Evolutionary conservation across 2,329 filamentous ascomycete species (phyloP).

Genomic region (Pyrenochaeta sp.): DNA sequence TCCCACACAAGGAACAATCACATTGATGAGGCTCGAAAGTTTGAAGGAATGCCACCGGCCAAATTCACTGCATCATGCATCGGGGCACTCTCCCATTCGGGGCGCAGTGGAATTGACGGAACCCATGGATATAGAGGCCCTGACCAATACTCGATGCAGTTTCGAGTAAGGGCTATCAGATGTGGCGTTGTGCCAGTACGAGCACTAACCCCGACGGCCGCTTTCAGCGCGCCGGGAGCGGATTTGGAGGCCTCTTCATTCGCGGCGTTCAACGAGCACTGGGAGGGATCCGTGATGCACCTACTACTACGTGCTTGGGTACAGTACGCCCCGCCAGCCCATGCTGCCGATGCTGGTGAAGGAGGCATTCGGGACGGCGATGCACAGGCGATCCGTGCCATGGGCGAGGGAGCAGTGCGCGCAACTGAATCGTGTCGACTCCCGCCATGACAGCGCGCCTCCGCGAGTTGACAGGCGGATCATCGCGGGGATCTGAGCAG

Average conservation of each 20-base stretch:
- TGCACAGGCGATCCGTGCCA: slow-evolving; percentile 43
- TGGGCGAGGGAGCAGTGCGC: neutral
- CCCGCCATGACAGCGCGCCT: slow-evolving; percentile 21
- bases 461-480: slow-evolving; percentile 38
- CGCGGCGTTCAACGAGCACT: too few relatives aligned
- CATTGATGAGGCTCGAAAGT: slow-evolving; percentile 42
- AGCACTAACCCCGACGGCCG: slow-evolving; percentile 28
- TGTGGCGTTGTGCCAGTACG: slow-evolving; percentile 31
- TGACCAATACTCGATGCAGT: slow-evolving; percentile 38
- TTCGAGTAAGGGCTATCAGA: slow-evolving; percentile 31
- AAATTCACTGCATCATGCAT: slow-evolving; percentile 38
- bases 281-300: too few relatives aligned
- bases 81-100: slow-evolving; percentile 40
- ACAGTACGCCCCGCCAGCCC: slow-evolving; percentile 4
- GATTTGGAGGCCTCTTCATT: too few relatives aligned
- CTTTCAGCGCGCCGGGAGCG: slow-evolving; percentile 21
- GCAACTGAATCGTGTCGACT: slow-evolving; percentile 17
- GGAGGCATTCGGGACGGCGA: too few relatives aligned
- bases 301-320: slow-evolving; percentile 16
- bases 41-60: slow-evolving; percentile 30
- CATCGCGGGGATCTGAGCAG: slow-evolving; percentile 37
- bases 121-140: slow-evolving; percentile 29
- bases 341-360: too few relatives aligned
- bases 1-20: slow-evolving; percentile 24
- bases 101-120: slow-evolving; percentile 22